Conservation (phyloP, 305 asterid species). For the Fraxinus greggii region DNA sequence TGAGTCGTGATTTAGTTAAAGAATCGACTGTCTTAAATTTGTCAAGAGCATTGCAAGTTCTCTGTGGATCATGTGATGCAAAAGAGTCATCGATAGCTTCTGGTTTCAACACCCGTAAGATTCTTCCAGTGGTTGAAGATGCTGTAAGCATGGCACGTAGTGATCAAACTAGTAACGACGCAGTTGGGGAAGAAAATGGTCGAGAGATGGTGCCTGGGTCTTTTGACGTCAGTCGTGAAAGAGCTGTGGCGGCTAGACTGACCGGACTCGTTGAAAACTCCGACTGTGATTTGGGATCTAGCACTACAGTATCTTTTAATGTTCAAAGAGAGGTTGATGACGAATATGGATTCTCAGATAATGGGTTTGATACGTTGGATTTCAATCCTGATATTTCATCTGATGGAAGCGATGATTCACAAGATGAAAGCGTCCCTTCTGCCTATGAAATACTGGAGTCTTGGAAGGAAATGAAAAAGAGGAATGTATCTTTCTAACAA, state of each 20-base stretch:
- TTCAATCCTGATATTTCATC: slow-evolving; percentile 32
- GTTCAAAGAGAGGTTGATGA: slow-evolving; percentile 28
- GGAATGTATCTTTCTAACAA: slow-evolving; percentile 5
- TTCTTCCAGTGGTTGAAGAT: slow-evolving; percentile 14
- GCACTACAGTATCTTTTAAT: slow-evolving; percentile 9
- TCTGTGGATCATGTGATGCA: slow-evolving; percentile 37
- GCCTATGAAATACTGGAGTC: slow-evolving; percentile 64
- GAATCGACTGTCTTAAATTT: slow-evolving; percentile 59
- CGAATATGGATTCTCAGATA: slow-evolving; percentile 32
- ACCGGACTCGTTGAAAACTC: slow-evolving; percentile 22
- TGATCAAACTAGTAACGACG: slow-evolving; percentile 6
- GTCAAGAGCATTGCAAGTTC: slow-evolving; percentile 49
- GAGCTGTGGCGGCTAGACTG: slow-evolving; percentile 3
- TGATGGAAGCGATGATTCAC: slow-evolving; percentile 36
- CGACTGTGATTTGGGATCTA: slow-evolving; percentile 23
- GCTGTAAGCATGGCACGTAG: background rate
- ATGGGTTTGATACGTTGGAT: slow-evolving; percentile 29
- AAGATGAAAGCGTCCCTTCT: slow-evolving; percentile 48
- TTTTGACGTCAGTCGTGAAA: background rate
- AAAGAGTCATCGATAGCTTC: slow-evolving; percentile 24
- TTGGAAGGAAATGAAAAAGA: slow-evolving; percentile 57
- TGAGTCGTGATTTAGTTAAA: slow-evolving; percentile 33
- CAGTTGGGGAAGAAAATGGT: slow-evolving; percentile 23
- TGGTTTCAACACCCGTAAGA: slow-evolving; percentile 6
- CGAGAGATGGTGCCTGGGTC: slow-evolving; percentile 18